These are phyloP conservation scores for Leptodermis oblonga DNA, from an alignment of 257 asterid species.

Conservation along the genomic window DNA sequence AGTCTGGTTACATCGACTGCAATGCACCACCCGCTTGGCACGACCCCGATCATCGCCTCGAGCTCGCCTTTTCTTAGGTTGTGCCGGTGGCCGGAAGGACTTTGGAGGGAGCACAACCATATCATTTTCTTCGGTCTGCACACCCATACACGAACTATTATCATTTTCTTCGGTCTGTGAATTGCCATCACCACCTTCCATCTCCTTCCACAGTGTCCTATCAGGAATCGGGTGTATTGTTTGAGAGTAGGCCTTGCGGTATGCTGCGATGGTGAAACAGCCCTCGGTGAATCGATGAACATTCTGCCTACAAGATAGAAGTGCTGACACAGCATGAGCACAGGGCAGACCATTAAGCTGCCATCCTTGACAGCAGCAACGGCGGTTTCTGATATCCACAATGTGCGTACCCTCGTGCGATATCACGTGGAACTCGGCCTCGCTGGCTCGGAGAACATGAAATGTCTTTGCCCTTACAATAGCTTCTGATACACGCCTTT, in stretches of 20 bases:
- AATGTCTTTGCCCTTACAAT: constrained; percentile 44
- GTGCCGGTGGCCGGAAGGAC: constrained; percentile 42
- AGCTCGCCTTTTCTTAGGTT: constrained; percentile 47
- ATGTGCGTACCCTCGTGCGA: constrained; percentile 49
- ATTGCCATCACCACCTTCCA: constrained; percentile 22
- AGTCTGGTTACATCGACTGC: constrained; percentile 75
- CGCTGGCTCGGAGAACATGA: constrained; percentile 55
- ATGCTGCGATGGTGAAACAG: constrained; percentile 59
- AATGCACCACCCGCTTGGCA: constrained; percentile 55
- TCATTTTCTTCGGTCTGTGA: constrained; percentile 20
- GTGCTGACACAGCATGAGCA: constrained; percentile 64
- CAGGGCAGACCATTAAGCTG: constrained; percentile 61
- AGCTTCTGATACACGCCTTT: constrained; percentile 52
- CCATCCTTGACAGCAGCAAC: constrained; percentile 62
- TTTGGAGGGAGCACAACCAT: constrained; percentile 61
- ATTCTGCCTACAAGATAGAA: constrained; percentile 60
- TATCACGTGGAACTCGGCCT: constrained; percentile 58
- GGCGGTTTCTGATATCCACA: constrained; percentile 48
- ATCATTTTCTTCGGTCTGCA: constrained; percentile 2
- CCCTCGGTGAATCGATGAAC: constrained; percentile 68
- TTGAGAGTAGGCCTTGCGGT: constrained; percentile 57
- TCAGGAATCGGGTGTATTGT: constrained; percentile 75
- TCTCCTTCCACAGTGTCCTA: constrained; percentile 51
- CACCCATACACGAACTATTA: constrained; percentile 11
- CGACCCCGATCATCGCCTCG: constrained; percentile 34